Evolutionary conservation across 306 rosid genomes (phyloP).

Genomic region (Glycine soja): DNA sequence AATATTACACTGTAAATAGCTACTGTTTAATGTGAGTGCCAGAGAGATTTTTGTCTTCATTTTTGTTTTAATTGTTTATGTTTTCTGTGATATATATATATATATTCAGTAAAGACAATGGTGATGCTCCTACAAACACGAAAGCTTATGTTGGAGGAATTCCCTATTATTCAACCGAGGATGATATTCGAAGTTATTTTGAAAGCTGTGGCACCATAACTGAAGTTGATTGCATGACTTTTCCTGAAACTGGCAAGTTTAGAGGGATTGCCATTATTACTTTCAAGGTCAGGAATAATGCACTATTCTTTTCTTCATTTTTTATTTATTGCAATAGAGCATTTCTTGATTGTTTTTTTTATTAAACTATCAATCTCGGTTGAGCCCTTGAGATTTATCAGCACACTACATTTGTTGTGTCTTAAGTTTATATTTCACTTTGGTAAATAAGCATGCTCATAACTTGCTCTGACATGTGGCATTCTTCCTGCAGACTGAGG

Average conservation of each 20-base stretch:
- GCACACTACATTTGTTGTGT: no score
- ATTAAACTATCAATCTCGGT: not conserved
- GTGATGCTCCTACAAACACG: constrained; percentile 56
- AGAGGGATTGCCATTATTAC: constrained; percentile 89
- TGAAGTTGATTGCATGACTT: constrained; percentile 86
- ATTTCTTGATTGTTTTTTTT: not conserved
- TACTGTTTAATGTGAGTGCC: not conserved
- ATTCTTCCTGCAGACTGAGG: constrained; percentile 75
- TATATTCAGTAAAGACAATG: constrained; percentile 58
- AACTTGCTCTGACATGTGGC: not conserved
- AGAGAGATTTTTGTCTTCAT: not conserved
- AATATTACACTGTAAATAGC: not conserved
- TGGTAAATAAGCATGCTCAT: no score
- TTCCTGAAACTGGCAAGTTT: constrained; percentile 93
- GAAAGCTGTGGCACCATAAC: constrained; percentile 90
- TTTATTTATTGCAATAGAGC: constrained; percentile 16
- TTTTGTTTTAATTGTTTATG: not conserved
- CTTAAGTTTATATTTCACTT: no score
- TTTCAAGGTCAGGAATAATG: constrained; percentile 70
- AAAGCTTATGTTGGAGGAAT: constrained; percentile 95
- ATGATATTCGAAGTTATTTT: constrained; percentile 86
- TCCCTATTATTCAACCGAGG: constrained; percentile 93
- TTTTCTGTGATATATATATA: constrained; percentile 35
- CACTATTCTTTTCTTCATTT: no score
- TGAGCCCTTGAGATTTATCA: no score